Evolutionary conservation across 1,284 basidiomycete species (phyloP).

Genomic region (Cryptococcus sp.): DNA sequence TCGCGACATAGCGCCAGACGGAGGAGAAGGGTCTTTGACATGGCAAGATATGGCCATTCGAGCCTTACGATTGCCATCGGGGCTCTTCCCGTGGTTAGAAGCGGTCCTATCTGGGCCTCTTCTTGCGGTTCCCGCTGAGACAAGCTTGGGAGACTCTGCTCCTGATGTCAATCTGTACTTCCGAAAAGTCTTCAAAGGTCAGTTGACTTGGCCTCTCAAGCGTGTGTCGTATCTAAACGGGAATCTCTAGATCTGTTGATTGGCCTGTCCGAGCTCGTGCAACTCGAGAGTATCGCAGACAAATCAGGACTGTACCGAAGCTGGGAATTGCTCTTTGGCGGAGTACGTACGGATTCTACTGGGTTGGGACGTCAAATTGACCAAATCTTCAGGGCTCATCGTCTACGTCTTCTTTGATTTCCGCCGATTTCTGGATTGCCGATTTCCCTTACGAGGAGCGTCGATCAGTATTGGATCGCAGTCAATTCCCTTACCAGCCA

Average conservation of each 20-base stretch:
- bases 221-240: background rate
- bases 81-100: slow-evolving; percentile 46
- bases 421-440: slow-evolving; percentile 44
- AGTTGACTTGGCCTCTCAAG: slow-evolving; percentile 1
- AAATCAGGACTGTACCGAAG: slow-evolving; percentile 32
- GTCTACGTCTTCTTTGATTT: slow-evolving; percentile 30
- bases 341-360: background rate
- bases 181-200: slow-evolving; percentile 44
- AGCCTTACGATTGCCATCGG: slow-evolving; percentile 33
- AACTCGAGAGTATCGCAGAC: slow-evolving; percentile 37
- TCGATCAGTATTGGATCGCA: slow-evolving; percentile 38
- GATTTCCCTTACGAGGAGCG: slow-evolving; percentile 39
- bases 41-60: slow-evolving; percentile 35
- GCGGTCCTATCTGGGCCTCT: slow-evolving; percentile 38
- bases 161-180: slow-evolving; percentile 23
- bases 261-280: slow-evolving; percentile 39
- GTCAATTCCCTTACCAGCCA: slow-evolving; percentile 37
- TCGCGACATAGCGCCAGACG: slow-evolving; percentile 23
- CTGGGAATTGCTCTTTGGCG: slow-evolving; percentile 44
- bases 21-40: slow-evolving; percentile 20
- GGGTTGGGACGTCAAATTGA: background rate
- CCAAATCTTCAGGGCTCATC: slow-evolving; percentile 23
- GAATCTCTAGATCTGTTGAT: slow-evolving; percentile 38
- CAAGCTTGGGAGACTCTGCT: background rate
- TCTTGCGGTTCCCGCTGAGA: slow-evolving; percentile 23